Evolutionary conservation across 768 basidiomycete species (phyloP).

Genomic region (Boletellus sp.): DNA sequence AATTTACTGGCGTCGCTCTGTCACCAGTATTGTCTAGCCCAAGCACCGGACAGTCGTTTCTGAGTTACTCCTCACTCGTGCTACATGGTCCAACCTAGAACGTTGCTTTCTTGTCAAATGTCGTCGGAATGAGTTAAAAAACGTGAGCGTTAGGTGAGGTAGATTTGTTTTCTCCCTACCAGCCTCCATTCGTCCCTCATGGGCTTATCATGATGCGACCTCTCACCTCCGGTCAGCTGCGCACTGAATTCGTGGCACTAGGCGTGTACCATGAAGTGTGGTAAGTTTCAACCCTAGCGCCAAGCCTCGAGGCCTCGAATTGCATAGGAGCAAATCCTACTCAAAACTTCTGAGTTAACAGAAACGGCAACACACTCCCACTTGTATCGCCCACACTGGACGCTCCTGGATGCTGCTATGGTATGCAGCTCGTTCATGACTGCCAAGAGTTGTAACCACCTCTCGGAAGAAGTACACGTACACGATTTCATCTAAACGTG

Average conservation of each 20-base stretch:
- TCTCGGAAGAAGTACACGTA: slow-evolving; percentile 8
- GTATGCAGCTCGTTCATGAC: not conserved
- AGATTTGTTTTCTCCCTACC: slow-evolving; percentile 13
- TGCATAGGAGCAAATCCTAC: slow-evolving; percentile 19
- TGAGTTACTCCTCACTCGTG: not conserved
- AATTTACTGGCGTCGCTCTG: no score
- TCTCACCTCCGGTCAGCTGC: slow-evolving; percentile 8
- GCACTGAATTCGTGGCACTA: not conserved
- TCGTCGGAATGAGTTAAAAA: slow-evolving; percentile 7
- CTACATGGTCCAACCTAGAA: not conserved
- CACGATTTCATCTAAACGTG: slow-evolving; percentile 53
- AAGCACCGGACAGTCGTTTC: not conserved
- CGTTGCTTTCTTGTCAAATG: not conserved
- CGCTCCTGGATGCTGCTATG: slow-evolving; percentile 3
- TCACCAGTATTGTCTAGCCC: no score
- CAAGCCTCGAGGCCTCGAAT: slow-evolving; percentile 11
- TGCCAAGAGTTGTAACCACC: not conserved
- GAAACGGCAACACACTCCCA: not conserved
- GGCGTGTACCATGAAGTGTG: not conserved
- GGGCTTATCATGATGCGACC: not conserved
- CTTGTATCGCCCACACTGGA: slow-evolving; percentile 7
- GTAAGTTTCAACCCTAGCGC: not conserved
- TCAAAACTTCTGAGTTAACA: slow-evolving; percentile 17
- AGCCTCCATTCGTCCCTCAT: slow-evolving; percentile 1
- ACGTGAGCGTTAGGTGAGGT: slow-evolving; percentile 7